Evolutionary conservation across 2,329 filamentous ascomycete genomes (phyloP).

Genomic region (Didymella exigua): DNA sequence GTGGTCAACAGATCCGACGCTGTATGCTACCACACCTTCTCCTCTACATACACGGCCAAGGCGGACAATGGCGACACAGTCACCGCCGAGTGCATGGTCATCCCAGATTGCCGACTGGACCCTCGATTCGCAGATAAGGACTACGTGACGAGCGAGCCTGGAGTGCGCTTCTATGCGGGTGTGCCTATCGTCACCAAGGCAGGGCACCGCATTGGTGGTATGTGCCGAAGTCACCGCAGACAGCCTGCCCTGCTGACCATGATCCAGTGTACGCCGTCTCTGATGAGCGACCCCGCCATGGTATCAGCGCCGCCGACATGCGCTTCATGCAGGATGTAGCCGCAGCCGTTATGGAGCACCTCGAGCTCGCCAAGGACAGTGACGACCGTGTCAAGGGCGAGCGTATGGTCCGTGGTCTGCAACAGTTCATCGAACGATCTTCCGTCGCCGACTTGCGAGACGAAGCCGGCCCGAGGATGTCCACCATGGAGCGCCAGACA

Average conservation of each 20-base stretch:
- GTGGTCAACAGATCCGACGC: conserved; percentile 38
- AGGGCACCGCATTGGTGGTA: conserved; percentile 37
- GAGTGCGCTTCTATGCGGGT: conserved; percentile 42
- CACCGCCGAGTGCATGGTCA: conserved; percentile 31
- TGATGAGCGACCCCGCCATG: conserved; percentile 37
- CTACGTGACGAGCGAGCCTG: conserved; percentile 36
- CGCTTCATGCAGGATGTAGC: conserved; percentile 42
- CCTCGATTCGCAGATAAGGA: conserved; percentile 30
- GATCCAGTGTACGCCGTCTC: conserved; percentile 35
- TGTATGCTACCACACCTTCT: conserved; percentile 38
- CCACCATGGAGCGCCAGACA: conserved; percentile 42
- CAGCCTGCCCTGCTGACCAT: background rate
- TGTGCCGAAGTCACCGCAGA: background rate
- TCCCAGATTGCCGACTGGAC: conserved; percentile 35
- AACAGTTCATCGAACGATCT: conserved; percentile 42
- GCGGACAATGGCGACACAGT: conserved; percentile 26
- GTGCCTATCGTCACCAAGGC: conserved; percentile 39
- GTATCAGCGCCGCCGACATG: conserved; percentile 31
- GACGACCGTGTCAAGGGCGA: conserved; percentile 36
- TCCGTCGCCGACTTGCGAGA: conserved; percentile 30
- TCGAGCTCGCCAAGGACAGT: conserved; percentile 37
- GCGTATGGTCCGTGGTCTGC: conserved; percentile 43
- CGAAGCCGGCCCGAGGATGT: conserved; percentile 20
- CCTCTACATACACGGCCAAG: conserved; percentile 30
- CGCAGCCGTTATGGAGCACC: conserved; percentile 40